phyloP scores from a whole-genome alignment of 352 stramenopile genomes.

The Globisporangium perplexum region DNA sequence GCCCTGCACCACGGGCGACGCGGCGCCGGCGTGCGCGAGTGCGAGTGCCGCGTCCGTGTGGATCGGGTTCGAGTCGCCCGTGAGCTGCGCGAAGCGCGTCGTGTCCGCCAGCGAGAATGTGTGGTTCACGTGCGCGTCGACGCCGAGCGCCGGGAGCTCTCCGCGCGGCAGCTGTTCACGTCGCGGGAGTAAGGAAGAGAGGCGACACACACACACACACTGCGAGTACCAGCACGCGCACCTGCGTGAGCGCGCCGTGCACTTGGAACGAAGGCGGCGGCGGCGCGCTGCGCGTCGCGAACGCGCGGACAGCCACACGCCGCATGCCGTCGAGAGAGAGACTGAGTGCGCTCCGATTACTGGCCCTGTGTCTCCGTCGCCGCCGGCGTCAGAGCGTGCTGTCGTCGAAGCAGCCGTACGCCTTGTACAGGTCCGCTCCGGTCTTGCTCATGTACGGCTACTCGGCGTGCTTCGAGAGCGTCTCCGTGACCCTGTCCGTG shows the following conservation, averaged over 20 bases:
- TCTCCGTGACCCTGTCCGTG: constrained; percentile 35
- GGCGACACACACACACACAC: too few species aligned
- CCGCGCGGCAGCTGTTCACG: constrained; percentile 33
- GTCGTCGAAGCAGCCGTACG: constrained; percentile 71
- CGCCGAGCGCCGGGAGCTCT: constrained; percentile 39
- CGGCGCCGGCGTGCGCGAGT: constrained; percentile 14
- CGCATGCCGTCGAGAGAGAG: not conserved
- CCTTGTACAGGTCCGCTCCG: constrained; percentile 47
- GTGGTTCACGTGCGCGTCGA: constrained; percentile 53
- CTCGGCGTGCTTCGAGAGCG: constrained; percentile 29
- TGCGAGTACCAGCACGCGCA: not conserved
- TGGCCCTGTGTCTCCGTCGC: not conserved
- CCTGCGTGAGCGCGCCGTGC: constrained; percentile 9
- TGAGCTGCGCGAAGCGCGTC: constrained; percentile 47
- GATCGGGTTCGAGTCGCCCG: constrained; percentile 74
- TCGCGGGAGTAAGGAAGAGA: not conserved
- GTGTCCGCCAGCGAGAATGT: constrained; percentile 61
- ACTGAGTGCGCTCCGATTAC: not conserved
- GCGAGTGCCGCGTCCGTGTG: constrained; percentile 54
- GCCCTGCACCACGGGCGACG: constrained; percentile 66
- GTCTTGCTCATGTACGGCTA: constrained; percentile 53
- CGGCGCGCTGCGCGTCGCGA: not conserved
- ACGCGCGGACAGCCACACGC: not conserved
- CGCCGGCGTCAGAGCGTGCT: too few species aligned
- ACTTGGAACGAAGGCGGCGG: constrained; percentile 4